Conservation (phyloP, 306 rosid genomes). For the Acacia confusa region DNA sequence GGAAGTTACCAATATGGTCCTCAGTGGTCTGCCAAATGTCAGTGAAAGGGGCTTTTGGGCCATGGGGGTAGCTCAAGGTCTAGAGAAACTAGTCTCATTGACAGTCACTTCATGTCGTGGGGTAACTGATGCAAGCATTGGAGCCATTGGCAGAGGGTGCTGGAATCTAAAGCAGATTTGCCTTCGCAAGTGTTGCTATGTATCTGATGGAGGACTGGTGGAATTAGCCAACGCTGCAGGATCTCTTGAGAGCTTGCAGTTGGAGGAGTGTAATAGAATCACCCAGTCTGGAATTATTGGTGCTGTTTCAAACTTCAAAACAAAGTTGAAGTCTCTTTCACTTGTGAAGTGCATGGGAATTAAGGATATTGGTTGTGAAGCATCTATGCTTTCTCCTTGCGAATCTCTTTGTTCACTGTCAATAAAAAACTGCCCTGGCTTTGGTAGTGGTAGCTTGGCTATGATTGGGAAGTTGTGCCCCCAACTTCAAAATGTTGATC, state of each 20-base stretch:
- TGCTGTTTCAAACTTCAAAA: slow-evolving; percentile 59
- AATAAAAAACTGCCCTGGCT: slow-evolving; percentile 73
- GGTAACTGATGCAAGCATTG: slow-evolving; percentile 81
- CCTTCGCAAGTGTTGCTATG: slow-evolving; percentile 72
- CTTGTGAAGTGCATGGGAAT: slow-evolving; percentile 87
- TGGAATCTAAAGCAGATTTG: slow-evolving; percentile 71
- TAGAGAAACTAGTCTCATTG: slow-evolving; percentile 62
- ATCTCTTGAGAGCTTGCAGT: slow-evolving; percentile 74
- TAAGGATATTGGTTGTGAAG: slow-evolving; percentile 51
- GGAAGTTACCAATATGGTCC: slow-evolving; percentile 57
- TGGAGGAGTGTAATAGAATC: slow-evolving; percentile 89
- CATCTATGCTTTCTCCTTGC: slow-evolving; percentile 56
- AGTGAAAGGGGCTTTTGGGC: slow-evolving; percentile 91
- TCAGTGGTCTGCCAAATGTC: slow-evolving; percentile 66
- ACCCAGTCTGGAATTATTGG: slow-evolving; percentile 62
- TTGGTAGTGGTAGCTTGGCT: slow-evolving; percentile 70
- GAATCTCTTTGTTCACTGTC: slow-evolving; percentile 60
- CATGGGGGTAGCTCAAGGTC: slow-evolving; percentile 79
- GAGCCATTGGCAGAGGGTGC: slow-evolving; percentile 79
- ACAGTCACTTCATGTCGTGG: slow-evolving; percentile 75
- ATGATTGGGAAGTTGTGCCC: slow-evolving; percentile 55
- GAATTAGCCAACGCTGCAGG: slow-evolving; percentile 66
- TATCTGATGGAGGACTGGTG: slow-evolving; percentile 67
- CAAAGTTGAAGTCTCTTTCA: slow-evolving; percentile 70
- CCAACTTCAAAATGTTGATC: slow-evolving; percentile 47